Evolutionary conservation across 768 basidiomycete species (phyloP), one percentile per base, ranked within the genome.

Genomic region (Pulveroboletus sp.): DNA sequence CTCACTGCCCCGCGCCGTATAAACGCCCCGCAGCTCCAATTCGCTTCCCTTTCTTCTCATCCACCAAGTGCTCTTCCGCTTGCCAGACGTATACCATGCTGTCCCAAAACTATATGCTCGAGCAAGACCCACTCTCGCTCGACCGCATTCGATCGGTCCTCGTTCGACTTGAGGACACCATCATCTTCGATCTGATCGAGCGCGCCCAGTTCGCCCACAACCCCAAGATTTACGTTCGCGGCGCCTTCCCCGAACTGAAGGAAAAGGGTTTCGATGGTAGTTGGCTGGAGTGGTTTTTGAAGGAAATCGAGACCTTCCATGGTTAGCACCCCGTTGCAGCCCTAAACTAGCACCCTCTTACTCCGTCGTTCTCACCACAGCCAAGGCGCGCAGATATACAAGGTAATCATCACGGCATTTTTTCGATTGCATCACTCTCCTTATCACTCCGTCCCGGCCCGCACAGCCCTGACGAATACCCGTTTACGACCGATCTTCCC

Each of bases 261-360:
- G 77, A 83, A 34, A 67, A 82, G 27, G 85, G 84, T 0, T 94
- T 93, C 67, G 61, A 79, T 5, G 92, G 92, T 4, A 92, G 85
- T 54, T 98, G 93, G 94, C 76, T 99, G 4, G 89, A 97, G 51
- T 99, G 96, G 96, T 94, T 99, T 71, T 73, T 99, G 70, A 85
- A 86, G 59, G 95, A 98, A 71, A 98, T 77, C 0, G 96, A 99
- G 73, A 77, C 79, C 1, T 96, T 96, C 72, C 96, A 98, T 70
- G 93, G 96, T 92, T 52, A 55, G 88, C 72, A 17, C 3, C 16
- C 20, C 22, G 31, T 34, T 14, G 23, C 16, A 10, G 19, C 11
- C n/a, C 47, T 51, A 36, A 43, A 29, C 50, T 36, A 44, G 34
- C 35, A 22, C 31, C 11, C 19, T 29, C 29, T 46, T 29, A 22